Evolutionary conservation across 495 filamentous ascomycete genomes (phyloP), one percentile per base, ranked within the genome.

Genomic region (Penicillium maclennaniae): DNA sequence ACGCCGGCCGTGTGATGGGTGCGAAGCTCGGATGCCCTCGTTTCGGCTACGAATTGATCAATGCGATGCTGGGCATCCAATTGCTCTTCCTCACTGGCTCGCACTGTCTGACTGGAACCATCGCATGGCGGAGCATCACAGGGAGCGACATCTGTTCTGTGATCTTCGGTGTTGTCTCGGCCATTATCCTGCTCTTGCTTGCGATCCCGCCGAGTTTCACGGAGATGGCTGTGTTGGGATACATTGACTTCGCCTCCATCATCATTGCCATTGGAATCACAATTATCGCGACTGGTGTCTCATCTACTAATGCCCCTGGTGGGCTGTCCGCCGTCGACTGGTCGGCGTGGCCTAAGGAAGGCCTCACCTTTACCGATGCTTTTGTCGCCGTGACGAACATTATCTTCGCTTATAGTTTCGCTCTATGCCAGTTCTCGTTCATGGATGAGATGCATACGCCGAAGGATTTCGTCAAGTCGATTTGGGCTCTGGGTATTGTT

Each of bases 391-490:
- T 85, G 39, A 78, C 79, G 41, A 86, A 87, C 74, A 86, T 87
- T 46, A 75, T 84, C 50, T 85, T 88, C 59, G 84, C 85, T 34
- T 67, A 65, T 76, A 62, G 63, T 40, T 85, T 79, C 60, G 84
- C 68, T 69, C 83, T 76, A 59, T 85, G 68, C 76, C 83, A 71
- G 76, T 85, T 87, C 67, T 77, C 70, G 38, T 85, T 88, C 68
- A 84, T 85, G 70, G 76, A 81, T 44, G 85, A 88, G 67, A 84
- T 88, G 78, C 80, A 83, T 61, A 80, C 81, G 1, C 84, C 83
- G 1, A 57, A 57, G 28, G 80, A 86, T 58, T 85, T 73, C 54
- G 64, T 69, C 47, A 85, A 84, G 69, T 76, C 84, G 4, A 77
- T 87, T 47, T 72, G 71, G 51, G 53, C 76, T 36, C 77, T 84